These are phyloP conservation scores for Backusella tarrabulga DNA, from an alignment of 192 early-diverging fungal species.

Conservation along the genomic window DNA sequence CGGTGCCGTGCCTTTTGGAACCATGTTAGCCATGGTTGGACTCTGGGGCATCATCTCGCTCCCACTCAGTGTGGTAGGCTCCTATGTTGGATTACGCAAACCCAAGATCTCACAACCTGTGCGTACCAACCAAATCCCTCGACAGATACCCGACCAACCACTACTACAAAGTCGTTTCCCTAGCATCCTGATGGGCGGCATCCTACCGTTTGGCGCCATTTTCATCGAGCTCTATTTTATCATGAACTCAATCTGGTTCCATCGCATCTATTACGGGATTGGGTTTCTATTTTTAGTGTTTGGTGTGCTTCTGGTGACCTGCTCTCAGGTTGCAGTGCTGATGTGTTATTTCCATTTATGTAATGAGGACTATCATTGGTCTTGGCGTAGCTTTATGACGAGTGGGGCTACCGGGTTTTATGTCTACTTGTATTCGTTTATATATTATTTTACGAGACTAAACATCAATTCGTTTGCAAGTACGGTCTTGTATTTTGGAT, in stretches of 20 bases:
- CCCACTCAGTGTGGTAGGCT: conserved; percentile 81
- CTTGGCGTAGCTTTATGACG: conserved; percentile 87
- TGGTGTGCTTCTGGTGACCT: conserved; percentile 78
- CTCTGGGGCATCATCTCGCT: conserved; percentile 83
- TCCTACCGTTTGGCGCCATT: conserved; percentile 90
- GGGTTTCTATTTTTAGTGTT: conserved; percentile 91
- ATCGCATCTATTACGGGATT: conserved; percentile 92
- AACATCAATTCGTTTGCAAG: conserved; percentile 77
- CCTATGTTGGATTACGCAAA: conserved; percentile 64
- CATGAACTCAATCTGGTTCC: conserved; percentile 92
- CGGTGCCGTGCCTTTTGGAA: conserved; percentile 84
- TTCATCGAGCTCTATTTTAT: conserved; percentile 98
- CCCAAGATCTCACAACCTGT: conserved; percentile 68
- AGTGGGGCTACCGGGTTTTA: conserved; percentile 86
- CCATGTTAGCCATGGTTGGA: conserved; percentile 75
- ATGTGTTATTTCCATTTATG: conserved; percentile 91
- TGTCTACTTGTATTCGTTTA: conserved; percentile 84
- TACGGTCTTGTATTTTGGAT: conserved; percentile 88
- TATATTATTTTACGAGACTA: conserved; percentile 81
- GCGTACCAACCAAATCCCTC: conserved; percentile 90
- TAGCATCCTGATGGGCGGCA: conserved; percentile 75
- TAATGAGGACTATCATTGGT: conserved; percentile 82
- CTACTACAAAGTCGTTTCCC: conserved; percentile 72
- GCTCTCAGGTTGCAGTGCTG: conserved; percentile 83
- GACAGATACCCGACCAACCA: conserved; percentile 87